Conservation (phyloP, 208 protist genomes). For the Angomonas ambiguus region DNA sequence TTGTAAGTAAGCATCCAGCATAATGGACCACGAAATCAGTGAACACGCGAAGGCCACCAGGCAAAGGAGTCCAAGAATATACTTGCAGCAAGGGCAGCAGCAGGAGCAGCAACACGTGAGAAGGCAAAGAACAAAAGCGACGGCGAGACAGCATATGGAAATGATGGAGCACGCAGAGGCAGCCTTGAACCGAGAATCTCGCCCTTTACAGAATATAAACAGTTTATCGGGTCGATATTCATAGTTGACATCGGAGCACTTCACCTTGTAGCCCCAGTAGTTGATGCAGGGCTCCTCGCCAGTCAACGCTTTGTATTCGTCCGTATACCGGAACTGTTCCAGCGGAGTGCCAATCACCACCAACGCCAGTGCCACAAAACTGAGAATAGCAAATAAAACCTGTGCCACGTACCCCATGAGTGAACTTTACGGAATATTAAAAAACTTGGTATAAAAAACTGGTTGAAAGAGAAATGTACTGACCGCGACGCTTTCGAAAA, state of each 20-base stretch:
- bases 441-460: slow-evolving; percentile 8
- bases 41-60: slow-evolving; percentile 16
- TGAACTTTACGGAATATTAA: neutral
- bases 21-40: slow-evolving; percentile 27
- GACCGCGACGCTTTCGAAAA: no score
- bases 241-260: slow-evolving; percentile 28
- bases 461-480: no score
- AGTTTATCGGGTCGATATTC: slow-evolving; percentile 15
- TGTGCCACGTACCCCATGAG: slow-evolving; percentile 16
- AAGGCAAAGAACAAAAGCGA: slow-evolving; percentile 14
- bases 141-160: slow-evolving; percentile 14
- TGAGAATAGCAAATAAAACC: slow-evolving; percentile 13
- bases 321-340: slow-evolving; percentile 16
- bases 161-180: slow-evolving; percentile 41
- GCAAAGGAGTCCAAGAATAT: slow-evolving; percentile 27
- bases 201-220: slow-evolving; percentile 21
- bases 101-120: slow-evolving; percentile 35
- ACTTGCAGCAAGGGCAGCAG: slow-evolving; percentile 32
- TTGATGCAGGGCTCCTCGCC: slow-evolving; percentile 29
- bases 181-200: slow-evolving; percentile 28
- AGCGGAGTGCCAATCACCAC: slow-evolving; percentile 11
- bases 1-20: slow-evolving; percentile 24
- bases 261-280: slow-evolving; percentile 36
- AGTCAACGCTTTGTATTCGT: slow-evolving; percentile 11
- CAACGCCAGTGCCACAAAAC: slow-evolving; percentile 11